Evolutionary conservation across 495 filamentous ascomycete genomes (phyloP).

Genomic region (Xylaria cubensis): DNA sequence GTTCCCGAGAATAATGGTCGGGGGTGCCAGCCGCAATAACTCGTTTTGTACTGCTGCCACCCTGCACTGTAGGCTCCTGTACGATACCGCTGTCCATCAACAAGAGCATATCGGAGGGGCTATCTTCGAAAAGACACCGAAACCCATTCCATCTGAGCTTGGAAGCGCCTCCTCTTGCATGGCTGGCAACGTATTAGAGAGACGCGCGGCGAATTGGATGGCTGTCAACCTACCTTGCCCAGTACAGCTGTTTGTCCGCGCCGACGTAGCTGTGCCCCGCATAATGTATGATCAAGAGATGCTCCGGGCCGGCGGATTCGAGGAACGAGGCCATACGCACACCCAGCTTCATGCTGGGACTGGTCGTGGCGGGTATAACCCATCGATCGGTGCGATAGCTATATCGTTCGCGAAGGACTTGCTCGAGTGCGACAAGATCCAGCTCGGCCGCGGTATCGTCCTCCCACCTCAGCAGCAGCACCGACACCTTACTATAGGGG

Average conservation of each 20-base stretch:
- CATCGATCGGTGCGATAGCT: constrained; percentile 60
- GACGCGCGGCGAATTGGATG: constrained; percentile 17
- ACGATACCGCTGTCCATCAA: constrained; percentile 55
- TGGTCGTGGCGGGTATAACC: constrained; percentile 57
- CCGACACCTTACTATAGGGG: constrained; percentile 57
- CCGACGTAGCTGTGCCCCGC: constrained; percentile 60
- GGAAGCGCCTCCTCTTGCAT: constrained; percentile 48
- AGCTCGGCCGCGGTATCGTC: constrained; percentile 57
- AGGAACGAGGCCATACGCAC: constrained; percentile 58
- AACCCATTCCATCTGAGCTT: constrained; percentile 58
- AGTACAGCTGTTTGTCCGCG: constrained; percentile 59
- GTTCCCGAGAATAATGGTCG: constrained; percentile 53
- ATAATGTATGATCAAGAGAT: constrained; percentile 64
- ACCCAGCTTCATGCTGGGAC: constrained; percentile 60
- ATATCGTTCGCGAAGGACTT: constrained; percentile 59
- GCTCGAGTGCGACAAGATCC: constrained; percentile 55
- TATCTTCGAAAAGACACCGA: constrained; percentile 57
- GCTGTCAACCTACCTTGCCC: constrained; percentile 58
- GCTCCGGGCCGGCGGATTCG: constrained; percentile 58
- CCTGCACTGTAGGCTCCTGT: constrained; percentile 49
- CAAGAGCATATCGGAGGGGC: constrained; percentile 56
- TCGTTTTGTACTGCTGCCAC: constrained; percentile 59
- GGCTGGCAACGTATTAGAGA: constrained; percentile 43
- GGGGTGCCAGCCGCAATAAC: constrained; percentile 60
- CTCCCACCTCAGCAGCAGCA: constrained; percentile 62